Conservation (phyloP, 148 eudicot genomes). For the Drosera capensis region DNA sequence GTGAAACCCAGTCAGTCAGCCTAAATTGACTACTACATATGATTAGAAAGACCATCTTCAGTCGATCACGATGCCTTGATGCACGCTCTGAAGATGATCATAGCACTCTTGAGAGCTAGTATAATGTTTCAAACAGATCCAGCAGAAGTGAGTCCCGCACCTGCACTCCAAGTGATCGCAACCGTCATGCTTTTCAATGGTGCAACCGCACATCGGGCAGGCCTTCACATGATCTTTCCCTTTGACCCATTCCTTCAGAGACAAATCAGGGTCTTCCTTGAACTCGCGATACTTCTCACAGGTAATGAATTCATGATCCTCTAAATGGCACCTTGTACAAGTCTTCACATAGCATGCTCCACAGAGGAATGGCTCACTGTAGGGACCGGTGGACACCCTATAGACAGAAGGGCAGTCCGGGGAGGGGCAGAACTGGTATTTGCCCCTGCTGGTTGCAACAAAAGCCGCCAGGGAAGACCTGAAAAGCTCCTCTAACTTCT, state of each 20-base stretch:
- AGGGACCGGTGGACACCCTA: conserved; percentile 18
- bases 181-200: conserved; percentile 79
- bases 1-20: no score
- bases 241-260: conserved; percentile 58
- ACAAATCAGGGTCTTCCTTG: conserved; percentile 76
- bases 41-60: no score
- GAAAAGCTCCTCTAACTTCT: conserved; percentile 74
- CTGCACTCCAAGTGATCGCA: conserved; percentile 85
- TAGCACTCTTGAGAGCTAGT: conserved; percentile 53
- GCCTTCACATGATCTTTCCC: conserved; percentile 71
- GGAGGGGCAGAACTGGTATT: conserved; percentile 74
- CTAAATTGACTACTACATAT: no score
- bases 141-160: conserved; percentile 81
- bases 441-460: conserved; percentile 49
- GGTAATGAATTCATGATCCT: conserved; percentile 56
- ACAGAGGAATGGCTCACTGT: conserved; percentile 42
- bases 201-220: conserved; percentile 62
- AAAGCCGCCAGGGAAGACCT: conserved; percentile 60
- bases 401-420: conserved; percentile 92
- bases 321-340: conserved; percentile 71
- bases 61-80: conserved; percentile 36
- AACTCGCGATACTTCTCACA: conserved; percentile 63
- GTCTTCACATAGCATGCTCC: conserved; percentile 81
- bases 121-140: conserved; percentile 67
- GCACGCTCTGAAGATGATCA: conserved; percentile 45